These are phyloP conservation scores for Marsdenia floribunda DNA, from an alignment of 257 asterid genomes.

Conservation along the genomic window DNA sequence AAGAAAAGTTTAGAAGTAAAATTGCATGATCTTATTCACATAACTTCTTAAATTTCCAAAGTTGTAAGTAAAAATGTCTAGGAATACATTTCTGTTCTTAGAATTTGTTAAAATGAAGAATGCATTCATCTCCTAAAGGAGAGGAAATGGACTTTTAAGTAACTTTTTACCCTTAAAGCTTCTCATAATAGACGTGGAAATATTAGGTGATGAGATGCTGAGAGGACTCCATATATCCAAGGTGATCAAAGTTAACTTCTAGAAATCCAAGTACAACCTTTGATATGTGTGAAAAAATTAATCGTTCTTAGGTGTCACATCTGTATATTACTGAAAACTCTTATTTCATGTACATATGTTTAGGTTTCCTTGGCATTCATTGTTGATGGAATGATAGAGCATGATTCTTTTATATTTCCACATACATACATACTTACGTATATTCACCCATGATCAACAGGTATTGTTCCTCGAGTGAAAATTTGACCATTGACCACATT, in stretches of 20 bases:
- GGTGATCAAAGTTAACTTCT: too few species aligned
- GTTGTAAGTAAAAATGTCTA: not conserved
- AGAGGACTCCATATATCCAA: too few species aligned
- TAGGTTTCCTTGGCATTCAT: not conserved
- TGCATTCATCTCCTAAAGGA: too few species aligned
- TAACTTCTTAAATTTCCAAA: not conserved
- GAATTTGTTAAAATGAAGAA: not conserved
- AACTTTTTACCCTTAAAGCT: too few species aligned
- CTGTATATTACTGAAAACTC: too few species aligned
- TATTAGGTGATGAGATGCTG: too few species aligned
- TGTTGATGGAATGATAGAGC: not conserved
- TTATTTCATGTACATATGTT: too few species aligned
- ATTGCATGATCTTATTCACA: not conserved
- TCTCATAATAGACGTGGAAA: too few species aligned
- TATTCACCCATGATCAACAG: constrained; percentile 24
- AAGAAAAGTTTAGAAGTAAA: not conserved
- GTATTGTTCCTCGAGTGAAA: constrained; percentile 68
- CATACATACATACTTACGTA: not conserved
- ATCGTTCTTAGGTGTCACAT: too few species aligned
- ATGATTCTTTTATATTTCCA: not conserved
- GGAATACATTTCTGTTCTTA: not conserved
- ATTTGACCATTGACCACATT: constrained; percentile 83
- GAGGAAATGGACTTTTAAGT: too few species aligned
- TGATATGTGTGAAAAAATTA: too few species aligned
- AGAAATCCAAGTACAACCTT: too few species aligned